Evolutionary conservation across 345 rosid species (phyloP).

Genomic region (Populus nigra): DNA sequence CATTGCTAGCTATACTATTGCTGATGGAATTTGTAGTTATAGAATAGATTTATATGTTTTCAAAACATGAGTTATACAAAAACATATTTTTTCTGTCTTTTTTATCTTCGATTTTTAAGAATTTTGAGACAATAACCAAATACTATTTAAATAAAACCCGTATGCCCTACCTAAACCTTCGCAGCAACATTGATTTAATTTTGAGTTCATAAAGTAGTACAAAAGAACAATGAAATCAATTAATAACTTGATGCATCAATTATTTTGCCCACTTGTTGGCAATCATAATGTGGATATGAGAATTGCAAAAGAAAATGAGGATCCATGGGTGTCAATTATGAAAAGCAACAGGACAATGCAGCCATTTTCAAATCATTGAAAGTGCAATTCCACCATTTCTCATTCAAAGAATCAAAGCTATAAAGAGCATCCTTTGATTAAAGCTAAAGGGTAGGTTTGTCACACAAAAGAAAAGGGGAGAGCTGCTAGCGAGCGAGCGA

Average conservation of each 20-base stretch:
- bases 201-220: not conserved
- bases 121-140: too few relatives aligned
- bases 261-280: conserved; percentile 6
- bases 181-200: not conserved
- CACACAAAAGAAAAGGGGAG: conserved; percentile 29
- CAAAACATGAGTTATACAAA: too few relatives aligned
- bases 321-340: conserved; percentile 17
- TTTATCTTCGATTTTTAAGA: too few relatives aligned
- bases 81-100: too few relatives aligned
- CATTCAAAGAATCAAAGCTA: conserved; percentile 49
- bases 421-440: conserved; percentile 36
- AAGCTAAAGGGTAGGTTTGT: conserved; percentile 55
- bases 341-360: conserved; percentile 39
- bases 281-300: not conserved
- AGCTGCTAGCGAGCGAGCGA: too few relatives aligned
- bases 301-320: not conserved
- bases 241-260: conserved; percentile 8
- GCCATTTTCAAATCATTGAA: conserved; percentile 42
- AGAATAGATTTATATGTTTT: too few relatives aligned
- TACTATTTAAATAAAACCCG: too few relatives aligned
- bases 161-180: too few relatives aligned
- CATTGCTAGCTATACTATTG: conserved; percentile 3
- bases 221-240: not conserved
- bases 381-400: conserved; percentile 47
- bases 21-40: conserved; percentile 11